These are phyloP conservation scores for Fusarium goolgardi DNA, from an alignment of 2,329 filamentous ascomycete genomes.

Conservation along the genomic window DNA sequence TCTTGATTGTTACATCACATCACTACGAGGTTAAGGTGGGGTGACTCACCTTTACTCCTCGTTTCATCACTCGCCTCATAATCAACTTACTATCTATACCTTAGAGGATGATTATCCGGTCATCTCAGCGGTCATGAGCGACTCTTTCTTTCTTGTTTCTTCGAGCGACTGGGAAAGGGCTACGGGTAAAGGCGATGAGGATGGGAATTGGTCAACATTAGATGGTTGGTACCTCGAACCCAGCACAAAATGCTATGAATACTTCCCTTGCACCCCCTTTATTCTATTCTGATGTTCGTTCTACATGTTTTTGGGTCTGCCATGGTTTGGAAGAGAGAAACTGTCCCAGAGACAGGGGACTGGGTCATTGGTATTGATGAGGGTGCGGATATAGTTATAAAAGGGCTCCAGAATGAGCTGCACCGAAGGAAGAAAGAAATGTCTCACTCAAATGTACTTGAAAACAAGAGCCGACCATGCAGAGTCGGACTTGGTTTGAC, in stretches of 20 bases:
- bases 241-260: slow-evolving; percentile 5
- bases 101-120: slow-evolving; percentile 1
- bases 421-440: slow-evolving; percentile 1
- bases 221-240: slow-evolving; percentile 26
- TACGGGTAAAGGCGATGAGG: slow-evolving; percentile 22
- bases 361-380: slow-evolving; percentile 11
- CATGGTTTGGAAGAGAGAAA: slow-evolving; percentile 5
- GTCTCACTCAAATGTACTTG: slow-evolving; percentile 1
- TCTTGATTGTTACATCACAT: background rate
- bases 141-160: slow-evolving; percentile 27
- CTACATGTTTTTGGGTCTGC: slow-evolving; percentile 14
- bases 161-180: slow-evolving; percentile 22
- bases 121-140: slow-evolving; percentile 13
- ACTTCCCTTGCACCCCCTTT: background rate
- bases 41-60: background rate
- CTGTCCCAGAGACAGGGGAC: background rate
- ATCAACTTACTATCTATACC: slow-evolving; percentile 18
- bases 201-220: slow-evolving; percentile 31
- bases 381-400: slow-evolving; percentile 12
- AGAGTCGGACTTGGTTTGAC: background rate
- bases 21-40: background rate
- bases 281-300: slow-evolving; percentile 19
- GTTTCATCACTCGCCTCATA: slow-evolving; percentile 2
- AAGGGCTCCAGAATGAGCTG: slow-evolving; percentile 28
- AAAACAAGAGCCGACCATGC: slow-evolving; percentile 14